Evolutionary conservation across 192 early-diverging fungal genomes (phyloP), one percentile per base, ranked within the genome.

Genomic region (Backusella tuberculispora): DNA sequence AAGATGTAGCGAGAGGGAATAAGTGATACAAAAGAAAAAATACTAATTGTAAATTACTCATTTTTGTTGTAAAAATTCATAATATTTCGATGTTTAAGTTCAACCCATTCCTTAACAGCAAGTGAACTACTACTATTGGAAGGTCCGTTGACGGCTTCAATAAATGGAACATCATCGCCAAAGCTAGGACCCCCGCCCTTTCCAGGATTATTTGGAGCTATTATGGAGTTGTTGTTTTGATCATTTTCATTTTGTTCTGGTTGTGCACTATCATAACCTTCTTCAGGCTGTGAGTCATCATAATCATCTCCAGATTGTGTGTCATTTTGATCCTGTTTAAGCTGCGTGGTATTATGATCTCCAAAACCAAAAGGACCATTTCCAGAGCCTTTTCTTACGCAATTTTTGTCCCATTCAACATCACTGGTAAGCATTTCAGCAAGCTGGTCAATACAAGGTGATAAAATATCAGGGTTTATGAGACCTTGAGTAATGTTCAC

Each of bases 361-460:
- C 48, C 19, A 53, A 53, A 53, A 53, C 5, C 19, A 53, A 6
- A 5, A 5, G 4, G 48, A 7, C 5, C 15, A 17, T 21, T 24
- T 37, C 38, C 17, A 42, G 65, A 19, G 2, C 26, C 41, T 66
- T 34, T 41, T 66, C 65, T 19, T 19, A 66, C 15, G n/a, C 65
- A 66, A 66, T 15, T 41, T 47, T 47, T 70, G 7, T 70, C 46
- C 69, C 46, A 70, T 34, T 44, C 47, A 47, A 70, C 47, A 53
- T 70, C 69, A 6, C 29, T 45, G 14, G 44, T n/a, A 48, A 70
- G 24, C 69, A 70, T 70, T 26, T 70, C 46, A n/a, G 19, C 19
- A 48, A 70, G 26, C 29, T 63, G 26, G 34, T 70, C 13, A 14
- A 70, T 70, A 38, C 4, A 45, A 0, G 44, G 10, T 3, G 8